Conservation (phyloP, 257 asterid genomes). For the Hygrophila difformis region DNA sequence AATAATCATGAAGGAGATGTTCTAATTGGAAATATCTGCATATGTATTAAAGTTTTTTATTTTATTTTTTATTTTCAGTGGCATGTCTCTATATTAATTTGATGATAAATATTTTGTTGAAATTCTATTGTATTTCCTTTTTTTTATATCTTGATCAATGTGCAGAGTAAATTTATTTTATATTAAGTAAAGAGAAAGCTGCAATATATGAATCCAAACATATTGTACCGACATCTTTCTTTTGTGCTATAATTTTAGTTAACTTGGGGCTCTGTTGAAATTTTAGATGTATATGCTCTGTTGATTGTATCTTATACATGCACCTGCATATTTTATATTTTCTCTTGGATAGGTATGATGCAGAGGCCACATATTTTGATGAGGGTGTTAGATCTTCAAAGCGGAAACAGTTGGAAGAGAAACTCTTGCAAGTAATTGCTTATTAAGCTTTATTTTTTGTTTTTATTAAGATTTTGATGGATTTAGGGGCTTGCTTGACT, state of each 20-base stretch:
- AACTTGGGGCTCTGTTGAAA: too few species aligned
- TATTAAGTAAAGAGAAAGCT: too few species aligned
- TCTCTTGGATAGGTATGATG: conserved; percentile 59
- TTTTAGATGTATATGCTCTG: not conserved
- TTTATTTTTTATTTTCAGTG: not conserved
- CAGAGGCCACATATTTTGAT: conserved; percentile 83
- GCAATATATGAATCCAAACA: too few species aligned
- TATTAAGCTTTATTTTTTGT: conserved; percentile 19
- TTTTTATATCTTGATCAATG: too few species aligned
- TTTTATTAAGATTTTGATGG: conserved; percentile 3
- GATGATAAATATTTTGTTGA: conserved; percentile 2
- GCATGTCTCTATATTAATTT: conserved; percentile 3
- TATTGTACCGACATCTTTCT: too few species aligned
- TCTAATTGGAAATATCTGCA: not conserved
- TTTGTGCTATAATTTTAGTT: too few species aligned
- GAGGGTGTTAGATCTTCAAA: conserved; percentile 82
- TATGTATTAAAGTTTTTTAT: not conserved
- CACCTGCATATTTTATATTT: conserved; percentile 1
- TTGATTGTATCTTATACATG: conserved; percentile 1
- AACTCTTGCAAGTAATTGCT: conserved; percentile 75
- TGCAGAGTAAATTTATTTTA: too few species aligned
- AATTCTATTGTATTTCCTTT: not conserved
- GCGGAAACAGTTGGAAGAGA: conserved; percentile 83
- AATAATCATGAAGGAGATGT: not conserved
- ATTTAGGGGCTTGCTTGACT: not conserved